Base-by-base conservation (phyloP, 2,329 filamentous ascomycete genomes). In the Sarocladium kiliense region DNA sequence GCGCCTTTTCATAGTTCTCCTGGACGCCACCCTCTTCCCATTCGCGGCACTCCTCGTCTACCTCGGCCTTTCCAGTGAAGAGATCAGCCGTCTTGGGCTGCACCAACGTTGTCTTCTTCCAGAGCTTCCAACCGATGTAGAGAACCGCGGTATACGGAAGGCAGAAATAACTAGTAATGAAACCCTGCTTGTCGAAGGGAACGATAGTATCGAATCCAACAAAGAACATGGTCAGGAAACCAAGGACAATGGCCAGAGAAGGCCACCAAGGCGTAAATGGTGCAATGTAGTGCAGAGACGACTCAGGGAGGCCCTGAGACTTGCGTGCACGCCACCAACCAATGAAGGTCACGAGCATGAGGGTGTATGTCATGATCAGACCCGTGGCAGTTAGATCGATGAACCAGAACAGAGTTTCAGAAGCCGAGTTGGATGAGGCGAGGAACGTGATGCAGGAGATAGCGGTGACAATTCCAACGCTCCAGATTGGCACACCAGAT, bases 61-160 rank as follows among this genome's bases (percentile, higher is more conserved):
- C 81, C 67, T 88, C 86, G 6, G 79, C 80, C 57, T 88, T 72
- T 56, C 86, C 85, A 34, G 79, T 79, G 27, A 78, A 63, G 42
- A 89, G 67, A 65, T 90, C 86, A 0, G 84, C 77, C 54, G 87
- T 79, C 19, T 77, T 69, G 1, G 82, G 74, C 47, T 72, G 74
- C 53, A 78, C 68, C 57, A 79, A 75, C 59, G 78, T 82, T 0
- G 85, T 88, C 63, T 75, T 77, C 67, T 86, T 82, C 60, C 81
- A 56, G 1, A 87, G 9, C 69, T 91, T 91, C 82, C 85, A 90
- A 4, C 76, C 78, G 2, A 86, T 26, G 63, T 81, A 91, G 10
- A 91, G 71, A 4, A 74, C 64, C 36, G 77, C 62, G 54, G 78
- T 79, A 61, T 80, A 81, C 3, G 75, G 74, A 27, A 82, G 68